Evolutionary conservation across 169 alveolate genomes (phyloP).

Genomic region (Cryptosporidium canis): DNA sequence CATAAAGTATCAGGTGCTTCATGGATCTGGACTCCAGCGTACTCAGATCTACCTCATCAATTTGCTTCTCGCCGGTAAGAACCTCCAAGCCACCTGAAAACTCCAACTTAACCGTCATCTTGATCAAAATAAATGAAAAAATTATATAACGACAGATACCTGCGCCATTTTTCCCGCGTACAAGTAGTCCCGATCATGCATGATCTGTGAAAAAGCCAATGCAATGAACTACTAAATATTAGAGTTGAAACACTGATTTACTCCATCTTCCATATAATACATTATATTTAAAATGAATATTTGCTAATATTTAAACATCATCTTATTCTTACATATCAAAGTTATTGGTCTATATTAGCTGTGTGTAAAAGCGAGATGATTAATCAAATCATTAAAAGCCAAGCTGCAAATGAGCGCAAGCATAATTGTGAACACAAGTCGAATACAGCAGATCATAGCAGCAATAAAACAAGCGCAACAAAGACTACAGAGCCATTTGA

Average conservation of each 20-base stretch:
- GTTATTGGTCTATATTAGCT: not conserved
- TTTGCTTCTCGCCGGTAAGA: conserved; percentile 27
- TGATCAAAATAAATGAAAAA: not conserved
- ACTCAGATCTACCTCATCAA: not conserved
- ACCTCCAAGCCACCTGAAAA: conserved; percentile 66
- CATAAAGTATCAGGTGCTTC: conserved; percentile 26
- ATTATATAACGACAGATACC: conserved; percentile 52
- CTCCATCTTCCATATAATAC: not conserved
- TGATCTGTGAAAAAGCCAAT: conserved; percentile 36
- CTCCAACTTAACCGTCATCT: conserved; percentile 1
- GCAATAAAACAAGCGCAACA: not conserved
- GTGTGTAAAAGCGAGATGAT: not conserved
- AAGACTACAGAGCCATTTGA: not conserved
- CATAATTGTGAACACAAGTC: not conserved
- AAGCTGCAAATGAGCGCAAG: not conserved
- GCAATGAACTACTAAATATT: not conserved
- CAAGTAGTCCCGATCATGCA: conserved; percentile 68
- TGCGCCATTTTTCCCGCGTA: conserved; percentile 67
- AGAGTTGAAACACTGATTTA: not conserved
- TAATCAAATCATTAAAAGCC: not conserved
- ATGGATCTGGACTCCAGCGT: conserved; percentile 1
- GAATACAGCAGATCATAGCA: not conserved
- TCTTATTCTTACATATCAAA: not conserved
- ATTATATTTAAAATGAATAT: not conserved
- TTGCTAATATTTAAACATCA: not conserved